A percentile compares a stretch with the other conserved stretches of the same genome.
Evolutionary conservation across 257 asterid genomes (phyloP).

Genomic region (Craterostigma plantagineum): DNA sequence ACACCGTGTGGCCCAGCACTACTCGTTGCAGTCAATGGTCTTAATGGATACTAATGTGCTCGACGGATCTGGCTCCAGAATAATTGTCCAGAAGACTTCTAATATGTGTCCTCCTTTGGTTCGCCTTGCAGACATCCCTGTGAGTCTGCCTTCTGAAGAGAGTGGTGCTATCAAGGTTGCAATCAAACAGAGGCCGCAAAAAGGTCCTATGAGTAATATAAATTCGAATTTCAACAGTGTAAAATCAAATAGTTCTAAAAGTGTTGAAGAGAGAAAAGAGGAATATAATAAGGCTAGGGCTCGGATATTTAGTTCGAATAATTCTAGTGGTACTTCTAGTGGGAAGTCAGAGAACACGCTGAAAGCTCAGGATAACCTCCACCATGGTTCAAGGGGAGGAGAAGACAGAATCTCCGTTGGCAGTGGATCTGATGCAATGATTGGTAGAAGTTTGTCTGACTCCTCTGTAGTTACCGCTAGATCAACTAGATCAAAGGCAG

Average conservation of each 20-base stretch:
- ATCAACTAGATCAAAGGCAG: conserved; percentile 57
- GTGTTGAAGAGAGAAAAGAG: conserved; percentile 98
- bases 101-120: conserved; percentile 52
- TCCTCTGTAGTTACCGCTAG: conserved; percentile 57
- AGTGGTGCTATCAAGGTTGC: conserved; percentile 37
- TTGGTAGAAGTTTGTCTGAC: conserved; percentile 43
- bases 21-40: conserved; percentile 94
- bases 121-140: conserved; percentile 65
- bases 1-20: conserved; percentile 98
- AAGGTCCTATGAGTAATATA: conserved; percentile 29
- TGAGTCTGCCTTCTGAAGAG: conserved; percentile 39
- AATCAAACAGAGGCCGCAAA: conserved; percentile 95
- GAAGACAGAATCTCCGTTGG: conserved; percentile 36
- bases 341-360: conserved; percentile 45
- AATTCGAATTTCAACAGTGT: conserved; percentile 27
- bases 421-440: conserved; percentile 29
- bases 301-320: conserved; percentile 75
- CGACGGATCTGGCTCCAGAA: conserved; percentile 86
- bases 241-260: conserved; percentile 58
- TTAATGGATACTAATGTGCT: conserved; percentile 71
- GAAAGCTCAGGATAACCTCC: conserved; percentile 43
- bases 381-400: conserved; percentile 30
- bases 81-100: conserved; percentile 65
- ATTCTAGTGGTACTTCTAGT: conserved; percentile 33
- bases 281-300: conserved; percentile 96